Base-by-base conservation (phyloP, 2,329 filamentous ascomycete species). In the Pyrenophora teres region DNA sequence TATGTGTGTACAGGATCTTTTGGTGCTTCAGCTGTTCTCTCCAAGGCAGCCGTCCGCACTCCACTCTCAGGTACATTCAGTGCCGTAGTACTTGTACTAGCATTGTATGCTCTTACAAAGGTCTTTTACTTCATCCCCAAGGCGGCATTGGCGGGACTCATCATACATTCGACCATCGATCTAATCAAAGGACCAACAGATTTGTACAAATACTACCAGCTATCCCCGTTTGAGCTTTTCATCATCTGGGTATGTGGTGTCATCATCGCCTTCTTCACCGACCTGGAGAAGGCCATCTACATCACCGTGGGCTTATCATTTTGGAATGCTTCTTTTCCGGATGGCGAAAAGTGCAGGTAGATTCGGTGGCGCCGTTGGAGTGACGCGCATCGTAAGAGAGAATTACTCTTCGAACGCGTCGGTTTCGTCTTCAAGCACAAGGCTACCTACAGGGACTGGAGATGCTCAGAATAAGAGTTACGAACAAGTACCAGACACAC, bases 211-310 rank as follows among this genome's bases (percentile, higher is more conserved):
- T 97, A 96, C 76, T 97, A 92, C 92, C 83, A 86, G 33, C 88
- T 96, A 10, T 93, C 90, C 0, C 93, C 93, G 0, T 72, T 96
- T 2, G 93, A 97, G 69, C 87, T 94, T 0, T 64, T 94, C 47
- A 91, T 97, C 69, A 91, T 97, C 69, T 97, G 96, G 81, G 90
- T 96, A 63, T 83, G 89, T 15, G 93, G 93, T 71, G 91, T 97
- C 0, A 74, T 96, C 39, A 88, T 96, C 49, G 95, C 90, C 0
- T 75, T 97, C 43, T 96, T 97, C 76, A 80, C 84, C 3, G 84
- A 82, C 15, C 96, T 97, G 55, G 93, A 97, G 71, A 86, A 89
- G 62, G 92, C 92, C 13, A 90, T 97, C 57, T 97, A 97, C 76
- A 83, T 85, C 23, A 96, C 91, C 0, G 86, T 97, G 46, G 80